Evolutionary conservation across 2,329 filamentous ascomycete species (phyloP).

Genomic region (Venturia aucupariae): DNA sequence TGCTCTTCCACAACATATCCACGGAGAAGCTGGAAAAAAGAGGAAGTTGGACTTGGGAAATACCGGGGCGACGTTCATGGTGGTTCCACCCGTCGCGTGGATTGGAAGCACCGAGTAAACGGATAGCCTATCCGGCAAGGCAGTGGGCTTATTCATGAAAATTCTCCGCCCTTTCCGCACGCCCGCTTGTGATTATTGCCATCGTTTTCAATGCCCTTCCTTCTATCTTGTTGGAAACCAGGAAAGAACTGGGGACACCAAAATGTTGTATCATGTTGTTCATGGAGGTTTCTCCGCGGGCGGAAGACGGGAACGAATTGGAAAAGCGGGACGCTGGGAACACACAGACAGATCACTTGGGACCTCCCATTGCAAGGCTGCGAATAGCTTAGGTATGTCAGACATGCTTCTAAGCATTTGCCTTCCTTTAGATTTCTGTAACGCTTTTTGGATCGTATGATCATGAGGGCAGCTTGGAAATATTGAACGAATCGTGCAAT

Average conservation of each 20-base stretch:
- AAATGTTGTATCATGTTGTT: background rate
- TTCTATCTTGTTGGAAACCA: no score
- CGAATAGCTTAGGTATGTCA: background rate
- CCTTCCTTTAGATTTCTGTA: background rate
- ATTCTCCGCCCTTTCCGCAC: background rate
- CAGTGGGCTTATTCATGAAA: background rate
- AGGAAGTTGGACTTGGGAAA: background rate
- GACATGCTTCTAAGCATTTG: background rate
- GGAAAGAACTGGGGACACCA: background rate
- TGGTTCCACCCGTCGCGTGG: background rate
- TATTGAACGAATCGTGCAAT: background rate
- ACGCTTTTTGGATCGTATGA: background rate
- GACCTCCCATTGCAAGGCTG: background rate
- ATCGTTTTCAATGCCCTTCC: background rate
- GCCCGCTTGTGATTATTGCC: background rate
- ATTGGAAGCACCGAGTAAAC: background rate
- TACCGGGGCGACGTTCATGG: background rate
- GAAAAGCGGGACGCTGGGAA: background rate
- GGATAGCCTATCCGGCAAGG: background rate
- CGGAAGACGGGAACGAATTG: background rate
- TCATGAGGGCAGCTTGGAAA: background rate
- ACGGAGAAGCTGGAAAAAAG: background rate
- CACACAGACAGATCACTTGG: no score
- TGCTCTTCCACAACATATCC: background rate
- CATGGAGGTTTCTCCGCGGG: constrained; percentile 5